Conservation (phyloP, 2,329 filamentous ascomycete genomes). For the Leptodontidium sp. region DNA sequence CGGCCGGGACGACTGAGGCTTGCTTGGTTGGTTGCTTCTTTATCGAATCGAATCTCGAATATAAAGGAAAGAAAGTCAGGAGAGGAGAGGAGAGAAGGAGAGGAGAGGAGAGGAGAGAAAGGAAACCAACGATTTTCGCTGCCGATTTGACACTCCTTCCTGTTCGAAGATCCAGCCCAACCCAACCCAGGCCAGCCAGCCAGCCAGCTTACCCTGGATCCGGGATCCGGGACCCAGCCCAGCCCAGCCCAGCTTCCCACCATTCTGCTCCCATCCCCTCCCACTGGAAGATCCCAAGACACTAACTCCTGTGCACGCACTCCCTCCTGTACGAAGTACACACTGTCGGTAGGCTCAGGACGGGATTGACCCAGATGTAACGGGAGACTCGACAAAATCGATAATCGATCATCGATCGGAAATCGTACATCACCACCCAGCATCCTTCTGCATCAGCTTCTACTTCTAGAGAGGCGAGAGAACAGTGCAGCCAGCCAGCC, state of each 20-base stretch:
- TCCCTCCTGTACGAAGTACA: no score
- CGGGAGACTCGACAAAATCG: no score
- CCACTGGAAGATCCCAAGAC: no score
- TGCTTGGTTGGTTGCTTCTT: no score
- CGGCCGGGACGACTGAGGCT: neutral
- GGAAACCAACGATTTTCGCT: no score
- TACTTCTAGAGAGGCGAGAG: neutral
- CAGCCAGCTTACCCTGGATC: neutral
- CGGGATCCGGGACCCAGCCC: no score
- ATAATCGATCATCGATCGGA: neutral
- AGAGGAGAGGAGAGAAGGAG: neutral
- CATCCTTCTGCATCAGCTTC: neutral
- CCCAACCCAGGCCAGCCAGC: no score
- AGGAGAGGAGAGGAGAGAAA: neutral
- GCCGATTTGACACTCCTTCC: no score
- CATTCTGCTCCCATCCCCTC: no score
- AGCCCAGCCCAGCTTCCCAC: no score
- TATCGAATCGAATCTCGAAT: neutral
- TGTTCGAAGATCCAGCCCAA: neutral
- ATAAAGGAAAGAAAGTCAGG: constrained; percentile 2
- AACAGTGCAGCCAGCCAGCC: neutral
- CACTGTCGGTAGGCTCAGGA: neutral
- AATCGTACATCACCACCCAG: neutral
- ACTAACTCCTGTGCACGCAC: no score
- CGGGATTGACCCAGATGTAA: neutral